These are phyloP conservation scores for Boletus patriciae DNA, from an alignment of 768 basidiomycete species.

Conservation along the genomic window DNA sequence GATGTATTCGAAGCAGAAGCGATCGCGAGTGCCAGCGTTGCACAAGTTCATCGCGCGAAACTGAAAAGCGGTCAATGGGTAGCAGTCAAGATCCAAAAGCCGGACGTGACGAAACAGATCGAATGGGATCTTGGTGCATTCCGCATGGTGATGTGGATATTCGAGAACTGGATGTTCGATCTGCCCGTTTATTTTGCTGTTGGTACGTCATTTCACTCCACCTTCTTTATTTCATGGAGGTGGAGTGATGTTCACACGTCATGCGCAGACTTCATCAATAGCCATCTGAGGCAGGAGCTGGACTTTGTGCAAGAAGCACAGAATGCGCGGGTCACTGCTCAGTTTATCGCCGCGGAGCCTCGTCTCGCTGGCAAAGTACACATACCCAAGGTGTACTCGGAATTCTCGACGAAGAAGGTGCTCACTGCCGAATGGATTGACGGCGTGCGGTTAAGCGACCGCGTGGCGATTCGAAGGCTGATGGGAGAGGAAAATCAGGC, in stretches of 20 bases:
- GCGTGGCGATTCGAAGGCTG: conserved; percentile 51
- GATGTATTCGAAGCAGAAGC: conserved; percentile 74
- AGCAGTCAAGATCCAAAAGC: conserved; percentile 93
- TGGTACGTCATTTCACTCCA: conserved; percentile 43
- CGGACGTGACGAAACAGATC: conserved; percentile 81
- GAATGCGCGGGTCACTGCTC: conserved; percentile 71
- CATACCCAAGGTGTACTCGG: conserved; percentile 73
- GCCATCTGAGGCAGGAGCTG: conserved; percentile 80
- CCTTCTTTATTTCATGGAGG: background rate
- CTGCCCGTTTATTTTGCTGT: conserved; percentile 81
- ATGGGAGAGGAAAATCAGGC: conserved; percentile 50
- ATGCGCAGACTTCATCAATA: conserved; percentile 67
- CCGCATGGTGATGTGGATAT: conserved; percentile 74
- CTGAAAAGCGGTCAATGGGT: conserved; percentile 62
- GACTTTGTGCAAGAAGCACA: conserved; percentile 79
- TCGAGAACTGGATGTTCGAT: conserved; percentile 79
- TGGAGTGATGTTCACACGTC: background rate
- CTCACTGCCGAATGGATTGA: conserved; percentile 88
- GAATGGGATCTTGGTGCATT: conserved; percentile 79
- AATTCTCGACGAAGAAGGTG: conserved; percentile 72
- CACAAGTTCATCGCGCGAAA: conserved; percentile 86
- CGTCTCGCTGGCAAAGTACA: conserved; percentile 67
- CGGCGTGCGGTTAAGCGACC: conserved; percentile 70
- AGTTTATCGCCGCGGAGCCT: conserved; percentile 68
- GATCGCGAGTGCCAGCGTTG: conserved; percentile 86